Evolutionary conservation across 345 rosid species (phyloP).

Genomic region (Citrus medica): DNA sequence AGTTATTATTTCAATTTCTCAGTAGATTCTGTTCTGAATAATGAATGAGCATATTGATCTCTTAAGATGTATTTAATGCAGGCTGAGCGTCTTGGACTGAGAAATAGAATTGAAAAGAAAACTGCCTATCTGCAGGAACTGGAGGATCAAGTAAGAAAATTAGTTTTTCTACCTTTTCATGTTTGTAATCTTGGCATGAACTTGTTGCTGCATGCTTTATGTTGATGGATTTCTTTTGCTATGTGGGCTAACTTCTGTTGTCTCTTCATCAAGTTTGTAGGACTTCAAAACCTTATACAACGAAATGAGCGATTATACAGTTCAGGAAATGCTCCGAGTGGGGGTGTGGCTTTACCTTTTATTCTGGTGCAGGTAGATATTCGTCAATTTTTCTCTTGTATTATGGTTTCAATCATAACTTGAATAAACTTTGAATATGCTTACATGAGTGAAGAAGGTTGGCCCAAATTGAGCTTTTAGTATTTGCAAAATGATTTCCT

Average conservation of each 20-base stretch:
- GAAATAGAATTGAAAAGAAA: slow-evolving; percentile 87
- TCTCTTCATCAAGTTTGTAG: slow-evolving; percentile 54
- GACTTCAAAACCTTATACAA: slow-evolving; percentile 80
- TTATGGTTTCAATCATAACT: neutral
- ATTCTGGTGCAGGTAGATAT: slow-evolving; percentile 90
- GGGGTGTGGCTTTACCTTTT: slow-evolving; percentile 94
- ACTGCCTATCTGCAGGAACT: slow-evolving; percentile 80
- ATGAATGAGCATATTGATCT: slow-evolving; percentile 16
- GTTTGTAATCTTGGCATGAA: slow-evolving; percentile 4
- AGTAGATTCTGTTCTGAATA: slow-evolving; percentile 12
- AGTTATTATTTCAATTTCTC: slow-evolving; percentile 5
- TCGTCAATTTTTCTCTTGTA: slow-evolving; percentile 1
- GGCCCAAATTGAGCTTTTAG: neutral
- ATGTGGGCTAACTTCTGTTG: slow-evolving; percentile 16
- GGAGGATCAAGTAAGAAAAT: slow-evolving; percentile 86
- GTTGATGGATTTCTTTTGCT: neutral
- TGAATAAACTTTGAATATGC: neutral
- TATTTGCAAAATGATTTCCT: neutral
- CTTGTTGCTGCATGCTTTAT: slow-evolving; percentile 6
- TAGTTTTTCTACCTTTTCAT: slow-evolving; percentile 1
- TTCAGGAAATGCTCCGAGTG: slow-evolving; percentile 77
- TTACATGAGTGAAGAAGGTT: neutral
- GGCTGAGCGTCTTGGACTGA: slow-evolving; percentile 67
- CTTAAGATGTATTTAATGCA: slow-evolving; percentile 26
- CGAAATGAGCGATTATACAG: slow-evolving; percentile 80